Conservation (phyloP, 768 basidiomycete genomes). For the Serendipita sp. region DNA sequence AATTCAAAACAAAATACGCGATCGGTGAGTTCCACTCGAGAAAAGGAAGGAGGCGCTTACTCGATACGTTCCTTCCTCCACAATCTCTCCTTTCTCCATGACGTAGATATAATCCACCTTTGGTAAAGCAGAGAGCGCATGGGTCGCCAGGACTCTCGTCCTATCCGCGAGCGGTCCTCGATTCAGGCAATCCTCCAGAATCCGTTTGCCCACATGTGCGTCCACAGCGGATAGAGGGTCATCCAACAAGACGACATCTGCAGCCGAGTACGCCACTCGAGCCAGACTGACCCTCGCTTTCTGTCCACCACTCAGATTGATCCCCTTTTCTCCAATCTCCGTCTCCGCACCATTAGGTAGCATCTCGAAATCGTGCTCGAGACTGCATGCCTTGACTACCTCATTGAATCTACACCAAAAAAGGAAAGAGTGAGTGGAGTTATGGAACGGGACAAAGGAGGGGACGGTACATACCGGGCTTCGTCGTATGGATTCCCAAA, state of each 20-base stretch:
- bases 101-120: conserved; percentile 16
- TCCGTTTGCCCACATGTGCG: conserved; percentile 53
- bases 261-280: conserved; percentile 55
- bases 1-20: neutral
- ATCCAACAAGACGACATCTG: conserved; percentile 64
- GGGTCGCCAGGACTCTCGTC: conserved; percentile 21
- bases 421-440: too few species aligned
- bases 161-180: conserved; percentile 15
- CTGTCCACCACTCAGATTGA: conserved; percentile 42
- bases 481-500: conserved; percentile 57
- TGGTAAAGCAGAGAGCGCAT: conserved; percentile 8
- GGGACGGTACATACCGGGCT: conserved; percentile 22
- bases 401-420: conserved; percentile 46
- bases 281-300: conserved; percentile 64
- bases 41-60: neutral
- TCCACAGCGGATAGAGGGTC: conserved; percentile 73
- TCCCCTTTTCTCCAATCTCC: conserved; percentile 65
- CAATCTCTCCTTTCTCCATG: conserved; percentile 14
- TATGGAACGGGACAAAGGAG: too few species aligned
- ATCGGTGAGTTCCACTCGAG: too few species aligned
- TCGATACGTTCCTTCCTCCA: conserved; percentile 21
- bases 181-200: conserved; percentile 44
- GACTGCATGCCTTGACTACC: conserved; percentile 47
- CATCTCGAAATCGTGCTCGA: conserved; percentile 56
- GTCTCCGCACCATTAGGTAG: conserved; percentile 55